Conservation (phyloP, 805 yeast species). For the Schwanniomyces sp. region DNA sequence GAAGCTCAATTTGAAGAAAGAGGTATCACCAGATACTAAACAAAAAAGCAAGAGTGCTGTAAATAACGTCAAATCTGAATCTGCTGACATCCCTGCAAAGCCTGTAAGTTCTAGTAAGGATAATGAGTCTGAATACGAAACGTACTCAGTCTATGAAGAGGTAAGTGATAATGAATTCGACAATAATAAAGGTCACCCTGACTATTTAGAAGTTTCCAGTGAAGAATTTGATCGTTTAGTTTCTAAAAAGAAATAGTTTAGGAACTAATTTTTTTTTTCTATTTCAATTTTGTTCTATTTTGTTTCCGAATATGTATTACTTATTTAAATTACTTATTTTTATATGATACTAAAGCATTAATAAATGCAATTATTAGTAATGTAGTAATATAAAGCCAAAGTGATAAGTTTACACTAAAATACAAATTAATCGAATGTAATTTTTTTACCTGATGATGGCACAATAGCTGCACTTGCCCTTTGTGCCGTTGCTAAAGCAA, state of each 20-base stretch:
- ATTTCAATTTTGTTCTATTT: neutral
- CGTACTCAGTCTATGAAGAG: constrained; percentile 43
- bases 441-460: constrained; percentile 85
- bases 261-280: neutral
- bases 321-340: neutral
- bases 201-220: constrained; percentile 41
- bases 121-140: constrained; percentile 16
- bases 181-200: constrained; percentile 45
- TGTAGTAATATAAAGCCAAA: too few species aligned
- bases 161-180: constrained; percentile 49
- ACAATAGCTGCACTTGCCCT: constrained; percentile 89
- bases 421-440: constrained; percentile 54
- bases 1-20: constrained; percentile 1
- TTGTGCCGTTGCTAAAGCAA: constrained; percentile 84
- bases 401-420: neutral
- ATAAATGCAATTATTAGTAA: neutral
- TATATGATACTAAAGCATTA: neutral
- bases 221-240: constrained; percentile 19
- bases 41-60: neutral
- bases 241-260: neutral
- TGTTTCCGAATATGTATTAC: neutral
- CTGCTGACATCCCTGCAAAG: neutral
- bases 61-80: neutral
- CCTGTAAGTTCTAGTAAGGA: neutral
- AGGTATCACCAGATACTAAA: neutral